Percentiles rank a stretch among this genome's conserved stretches.
Evolutionary conservation across 2,329 filamentous ascomycete genomes (phyloP).

Genomic region (Sporothrix humicola): DNA sequence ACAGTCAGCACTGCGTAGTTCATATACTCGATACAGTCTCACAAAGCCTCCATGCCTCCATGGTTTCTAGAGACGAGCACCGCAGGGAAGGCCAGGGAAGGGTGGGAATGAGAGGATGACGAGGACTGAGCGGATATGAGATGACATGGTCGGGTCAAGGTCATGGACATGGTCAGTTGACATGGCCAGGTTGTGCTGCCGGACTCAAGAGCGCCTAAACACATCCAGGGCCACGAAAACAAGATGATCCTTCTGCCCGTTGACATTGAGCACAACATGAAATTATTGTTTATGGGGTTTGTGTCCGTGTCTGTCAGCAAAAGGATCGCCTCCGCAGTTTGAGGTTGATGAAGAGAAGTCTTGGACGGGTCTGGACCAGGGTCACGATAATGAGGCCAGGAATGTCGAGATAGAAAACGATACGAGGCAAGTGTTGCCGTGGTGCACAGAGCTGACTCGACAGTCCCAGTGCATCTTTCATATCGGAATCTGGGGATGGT

Average conservation of each 20-base stretch:
- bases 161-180: not conserved
- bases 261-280: not conserved
- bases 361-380: not conserved
- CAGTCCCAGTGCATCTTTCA: not conserved
- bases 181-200: not conserved
- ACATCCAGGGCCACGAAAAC: not conserved
- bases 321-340: not conserved
- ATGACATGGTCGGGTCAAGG: not conserved
- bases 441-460: not conserved
- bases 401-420: too few relatives aligned
- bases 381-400: not conserved
- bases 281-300: not conserved
- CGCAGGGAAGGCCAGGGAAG: slow-evolving; percentile 27
- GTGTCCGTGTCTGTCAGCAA: not conserved
- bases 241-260: not conserved
- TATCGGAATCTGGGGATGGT: not conserved
- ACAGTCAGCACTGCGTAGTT: not conserved
- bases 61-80: slow-evolving; percentile 31
- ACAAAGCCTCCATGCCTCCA: slow-evolving; percentile 13
- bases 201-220: not conserved
- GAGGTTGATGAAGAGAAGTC: not conserved
- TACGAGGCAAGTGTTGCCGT: not conserved
- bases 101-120: not conserved
- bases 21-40: slow-evolving; percentile 32
- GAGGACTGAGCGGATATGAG: not conserved